These are phyloP conservation scores for Wolfiporia cocos DNA, from an alignment of 1,284 basidiomycete species.

Conservation along the genomic window DNA sequence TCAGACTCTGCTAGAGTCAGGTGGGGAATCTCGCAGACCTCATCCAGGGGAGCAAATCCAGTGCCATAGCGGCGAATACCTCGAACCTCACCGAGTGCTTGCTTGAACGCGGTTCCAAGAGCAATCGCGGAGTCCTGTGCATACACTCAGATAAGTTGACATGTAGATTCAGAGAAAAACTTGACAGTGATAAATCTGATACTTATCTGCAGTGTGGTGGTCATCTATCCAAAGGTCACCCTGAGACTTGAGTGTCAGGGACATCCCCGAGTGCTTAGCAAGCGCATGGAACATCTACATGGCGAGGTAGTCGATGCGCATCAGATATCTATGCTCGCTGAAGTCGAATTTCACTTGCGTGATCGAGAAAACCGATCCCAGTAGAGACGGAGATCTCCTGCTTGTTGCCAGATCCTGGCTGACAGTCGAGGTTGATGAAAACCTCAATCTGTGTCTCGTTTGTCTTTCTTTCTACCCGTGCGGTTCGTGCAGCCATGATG, in stretches of 20 bases:
- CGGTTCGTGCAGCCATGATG: slow-evolving; percentile 50
- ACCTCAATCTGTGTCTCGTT: slow-evolving; percentile 91
- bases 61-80: slow-evolving; percentile 96
- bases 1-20: slow-evolving; percentile 95
- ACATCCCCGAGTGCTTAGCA: slow-evolving; percentile 92
- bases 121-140: slow-evolving; percentile 91
- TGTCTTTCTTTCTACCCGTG: slow-evolving; percentile 81
- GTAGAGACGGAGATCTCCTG: slow-evolving; percentile 89
- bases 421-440: slow-evolving; percentile 78
- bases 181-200: too few relatives aligned
- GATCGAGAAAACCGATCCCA: slow-evolving; percentile 97
- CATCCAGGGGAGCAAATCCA: slow-evolving; percentile 95
- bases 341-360: slow-evolving; percentile 52
- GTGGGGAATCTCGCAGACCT: slow-evolving; percentile 68
- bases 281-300: slow-evolving; percentile 96
- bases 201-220: slow-evolving; percentile 96
- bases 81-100: slow-evolving; percentile 90
- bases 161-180: slow-evolving; percentile 2
- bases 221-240: slow-evolving; percentile 99
- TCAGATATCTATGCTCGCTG: neutral
- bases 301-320: slow-evolving; percentile 7
- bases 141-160: slow-evolving; percentile 11
- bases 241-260: slow-evolving; percentile 83
- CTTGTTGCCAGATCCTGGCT: slow-evolving; percentile 48
- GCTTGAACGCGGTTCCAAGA: slow-evolving; percentile 91